Conservation (phyloP, 805 yeast species). For the Lachancea meyersii region DNA sequence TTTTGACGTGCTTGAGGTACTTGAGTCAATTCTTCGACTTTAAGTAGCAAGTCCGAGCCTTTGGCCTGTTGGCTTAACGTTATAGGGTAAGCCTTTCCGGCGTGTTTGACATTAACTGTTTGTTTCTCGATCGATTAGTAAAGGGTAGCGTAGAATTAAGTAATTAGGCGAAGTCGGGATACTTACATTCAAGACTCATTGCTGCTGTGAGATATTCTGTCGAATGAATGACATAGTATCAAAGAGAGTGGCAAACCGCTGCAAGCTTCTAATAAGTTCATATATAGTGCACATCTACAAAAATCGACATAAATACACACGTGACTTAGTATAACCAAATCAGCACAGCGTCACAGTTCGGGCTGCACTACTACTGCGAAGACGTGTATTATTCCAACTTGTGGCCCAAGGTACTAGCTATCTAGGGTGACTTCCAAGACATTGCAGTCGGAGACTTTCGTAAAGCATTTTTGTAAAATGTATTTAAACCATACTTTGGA, state of each 20-base stretch:
- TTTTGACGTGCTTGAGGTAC: constrained; percentile 90
- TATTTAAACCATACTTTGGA: no score
- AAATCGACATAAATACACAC: no score
- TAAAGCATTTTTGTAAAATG: no score
- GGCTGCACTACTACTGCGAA: no score
- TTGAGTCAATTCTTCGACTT: constrained; percentile 65
- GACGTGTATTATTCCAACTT: no score
- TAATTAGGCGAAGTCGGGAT: neutral
- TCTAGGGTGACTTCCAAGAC: no score
- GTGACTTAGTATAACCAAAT: no score
- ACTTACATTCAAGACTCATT: constrained; percentile 8
- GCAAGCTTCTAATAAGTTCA: neutral
- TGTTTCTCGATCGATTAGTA: constrained; percentile 1
- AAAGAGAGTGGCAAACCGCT: neutral
- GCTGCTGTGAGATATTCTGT: neutral
- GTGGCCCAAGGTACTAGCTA: no score
- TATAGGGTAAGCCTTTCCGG: constrained; percentile 61
- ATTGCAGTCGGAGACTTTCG: no score
- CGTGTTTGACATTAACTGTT: constrained; percentile 49
- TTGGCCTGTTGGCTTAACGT: constrained; percentile 25
- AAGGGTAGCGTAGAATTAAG: neutral
- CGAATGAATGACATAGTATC: neutral
- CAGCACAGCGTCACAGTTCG: no score
- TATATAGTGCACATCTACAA: no score
- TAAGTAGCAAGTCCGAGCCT: constrained; percentile 55